These are phyloP conservation scores for Phoma sp. DNA, from an alignment of 2,329 filamentous ascomycete genomes.

Conservation along the genomic window DNA sequence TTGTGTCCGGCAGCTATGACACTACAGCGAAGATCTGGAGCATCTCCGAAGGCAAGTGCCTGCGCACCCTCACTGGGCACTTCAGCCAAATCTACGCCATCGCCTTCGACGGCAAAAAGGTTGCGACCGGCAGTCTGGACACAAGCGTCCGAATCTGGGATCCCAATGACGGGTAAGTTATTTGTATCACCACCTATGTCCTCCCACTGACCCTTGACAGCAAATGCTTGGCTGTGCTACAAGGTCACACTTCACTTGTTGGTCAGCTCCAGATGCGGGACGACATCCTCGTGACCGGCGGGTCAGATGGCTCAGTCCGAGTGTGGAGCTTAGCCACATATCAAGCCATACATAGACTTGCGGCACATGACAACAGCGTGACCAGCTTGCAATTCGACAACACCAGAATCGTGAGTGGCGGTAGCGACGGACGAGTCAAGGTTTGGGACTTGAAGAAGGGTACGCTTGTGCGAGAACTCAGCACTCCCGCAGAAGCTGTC, in stretches of 20 bases:
- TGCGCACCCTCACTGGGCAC: slow-evolving; percentile 88
- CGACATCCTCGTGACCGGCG: slow-evolving; percentile 92
- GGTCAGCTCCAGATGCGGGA: slow-evolving; percentile 96
- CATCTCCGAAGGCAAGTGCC: slow-evolving; percentile 90
- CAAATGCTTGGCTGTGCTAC: slow-evolving; percentile 86
- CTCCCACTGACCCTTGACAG: slow-evolving; percentile 28
- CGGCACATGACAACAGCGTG: slow-evolving; percentile 97
- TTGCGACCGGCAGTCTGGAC: slow-evolving; percentile 94
- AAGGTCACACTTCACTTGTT: slow-evolving; percentile 95
- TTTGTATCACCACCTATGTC: slow-evolving; percentile 21
- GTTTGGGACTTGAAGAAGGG: slow-evolving; percentile 97
- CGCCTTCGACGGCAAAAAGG: slow-evolving; percentile 90
- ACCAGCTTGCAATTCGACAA: slow-evolving; percentile 98
- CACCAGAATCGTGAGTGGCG: slow-evolving; percentile 91
- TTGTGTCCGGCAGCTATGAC: slow-evolving; percentile 98
- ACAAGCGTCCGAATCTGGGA: slow-evolving; percentile 98
- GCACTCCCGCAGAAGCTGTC: slow-evolving; percentile 89
- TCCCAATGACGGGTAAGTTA: slow-evolving; percentile 77
- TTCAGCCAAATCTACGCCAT: slow-evolving; percentile 99
- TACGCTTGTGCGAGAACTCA: slow-evolving; percentile 86
- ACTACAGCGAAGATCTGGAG: slow-evolving; percentile 98
- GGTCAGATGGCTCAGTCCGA: slow-evolving; percentile 92
- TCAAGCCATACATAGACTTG: slow-evolving; percentile 89
- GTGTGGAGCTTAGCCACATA: slow-evolving; percentile 95
- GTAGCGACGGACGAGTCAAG: slow-evolving; percentile 96